Base-by-base conservation (phyloP, 805 yeast species). In the Saccharomyces cerevisiae region DNA sequence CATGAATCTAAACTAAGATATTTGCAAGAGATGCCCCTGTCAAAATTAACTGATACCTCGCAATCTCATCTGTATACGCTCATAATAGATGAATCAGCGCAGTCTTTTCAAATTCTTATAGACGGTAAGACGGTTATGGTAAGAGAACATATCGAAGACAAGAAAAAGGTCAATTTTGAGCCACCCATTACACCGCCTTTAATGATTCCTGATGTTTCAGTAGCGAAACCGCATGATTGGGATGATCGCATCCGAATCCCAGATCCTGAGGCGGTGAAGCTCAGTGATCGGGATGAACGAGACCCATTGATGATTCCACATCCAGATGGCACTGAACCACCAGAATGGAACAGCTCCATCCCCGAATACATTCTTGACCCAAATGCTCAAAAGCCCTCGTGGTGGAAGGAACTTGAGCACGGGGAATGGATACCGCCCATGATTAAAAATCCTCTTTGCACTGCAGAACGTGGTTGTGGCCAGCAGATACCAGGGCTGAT, bases 351-450 rank as follows among this genome's bases (percentile, higher is more conserved):
- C 60, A 96, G 85, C 63, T 76, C 76, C 22, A 78, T 76, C 27
- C 78, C 80, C 10, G 76, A 71, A 56, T 79, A 70, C 56, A 81
- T 91, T 54, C 70, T 78, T 10, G 94, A 90, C 67, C 89, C 95
- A 43, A 76, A 73, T 1, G 84, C 88, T 29, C 64, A 56, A 31
- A 79, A 76, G 62, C 96, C 96, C 21, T 85, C 75, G 48, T 84
- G 79, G 64, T 90, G 97, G 97, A 87, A 87, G 65, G 96, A 88
- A 46, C 91, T 84, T 60, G 91, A 86, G 66, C 96, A 89, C 66
- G 97, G 96, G 4, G 84, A 78, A 63, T 91, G 95, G 95, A 63
- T 74, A 47, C 85, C 90, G 2, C 90, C 92, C 27, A 69, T 75
- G 49, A 75, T 89, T 49, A 73, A 73, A 48, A 90, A 90, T 67